These are phyloP conservation scores for Tetratostichococcus sp. DNA, from an alignment of 139 green algal genomes.

Conservation along the genomic window DNA sequence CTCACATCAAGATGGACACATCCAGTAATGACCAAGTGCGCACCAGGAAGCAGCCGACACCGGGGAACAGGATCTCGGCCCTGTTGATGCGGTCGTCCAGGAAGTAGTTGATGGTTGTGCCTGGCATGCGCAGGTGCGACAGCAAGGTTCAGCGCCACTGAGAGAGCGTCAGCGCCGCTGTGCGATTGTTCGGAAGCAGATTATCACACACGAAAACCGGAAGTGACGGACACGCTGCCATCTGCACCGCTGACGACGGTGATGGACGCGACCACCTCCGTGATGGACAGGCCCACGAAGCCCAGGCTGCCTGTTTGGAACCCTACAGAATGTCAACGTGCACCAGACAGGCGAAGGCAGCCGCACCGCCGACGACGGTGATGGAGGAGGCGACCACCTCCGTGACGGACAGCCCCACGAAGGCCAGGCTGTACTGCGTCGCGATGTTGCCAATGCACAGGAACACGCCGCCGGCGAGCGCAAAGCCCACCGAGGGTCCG, in stretches of 20 bases:
- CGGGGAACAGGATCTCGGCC: slow-evolving; percentile 32
- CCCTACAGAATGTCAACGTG: too few relatives aligned
- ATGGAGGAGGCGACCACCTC: slow-evolving; percentile 15
- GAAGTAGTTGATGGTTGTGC: slow-evolving; percentile 29
- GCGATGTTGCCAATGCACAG: slow-evolving; percentile 26
- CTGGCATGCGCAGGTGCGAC: too few relatives aligned
- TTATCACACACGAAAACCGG: too few relatives aligned
- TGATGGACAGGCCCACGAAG: slow-evolving; percentile 17
- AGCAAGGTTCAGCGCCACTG: too few relatives aligned
- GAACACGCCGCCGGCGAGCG: slow-evolving; percentile 23
- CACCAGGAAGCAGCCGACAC: slow-evolving; percentile 15
- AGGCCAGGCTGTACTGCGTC: slow-evolving; percentile 19
- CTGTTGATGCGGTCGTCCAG: slow-evolving; percentile 42
- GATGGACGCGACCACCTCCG: slow-evolving; percentile 15
- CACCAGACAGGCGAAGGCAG: too few relatives aligned
- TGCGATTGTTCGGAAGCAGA: too few relatives aligned
- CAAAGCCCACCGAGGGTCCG: slow-evolving; percentile 26
- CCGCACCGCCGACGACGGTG: slow-evolving; percentile 17
- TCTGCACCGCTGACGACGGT: slow-evolving; percentile 22
- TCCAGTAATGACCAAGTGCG: too few relatives aligned
- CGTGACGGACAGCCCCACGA: slow-evolving; percentile 13
- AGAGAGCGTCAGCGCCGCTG: too few relatives aligned
- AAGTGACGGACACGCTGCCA: too few relatives aligned
- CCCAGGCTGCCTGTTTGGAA: too few relatives aligned
- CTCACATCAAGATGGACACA: too few relatives aligned